Percentiles rank a stretch among this genome's conserved stretches.
Evolutionary conservation across 78 protist species (phyloP).

Genomic region (Dictyostelium firmibasis): DNA sequence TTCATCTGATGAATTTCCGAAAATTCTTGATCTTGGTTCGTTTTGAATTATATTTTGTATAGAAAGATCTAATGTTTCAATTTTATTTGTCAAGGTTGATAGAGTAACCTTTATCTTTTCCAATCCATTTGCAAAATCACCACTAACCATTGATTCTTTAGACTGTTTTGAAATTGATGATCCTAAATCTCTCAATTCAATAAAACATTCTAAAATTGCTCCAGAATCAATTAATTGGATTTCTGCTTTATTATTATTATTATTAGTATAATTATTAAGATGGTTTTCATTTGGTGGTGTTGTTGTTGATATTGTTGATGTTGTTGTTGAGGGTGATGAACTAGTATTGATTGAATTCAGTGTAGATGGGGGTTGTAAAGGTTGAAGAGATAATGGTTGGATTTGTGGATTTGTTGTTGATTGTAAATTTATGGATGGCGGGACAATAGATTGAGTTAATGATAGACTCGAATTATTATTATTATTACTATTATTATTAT

Average conservation of each 20-base stretch:
- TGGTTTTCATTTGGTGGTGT: neutral
- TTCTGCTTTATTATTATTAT: neutral
- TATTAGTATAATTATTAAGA: neutral
- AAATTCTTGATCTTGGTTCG: conserved; percentile 53
- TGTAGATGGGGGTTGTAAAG: neutral
- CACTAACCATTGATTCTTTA: conserved; percentile 62
- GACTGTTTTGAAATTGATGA: conserved; percentile 68
- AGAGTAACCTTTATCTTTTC: conserved; percentile 37
- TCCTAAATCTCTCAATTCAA: conserved; percentile 53
- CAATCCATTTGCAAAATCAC: conserved; percentile 55
- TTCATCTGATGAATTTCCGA: conserved; percentile 51
- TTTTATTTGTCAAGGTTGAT: neutral
- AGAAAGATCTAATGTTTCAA: conserved; percentile 43
- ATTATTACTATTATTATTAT: neutral
- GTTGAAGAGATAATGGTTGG: neutral
- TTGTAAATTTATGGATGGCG: neutral
- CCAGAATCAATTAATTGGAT: conserved; percentile 42
- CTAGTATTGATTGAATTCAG: neutral
- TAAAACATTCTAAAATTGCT: conserved; percentile 49
- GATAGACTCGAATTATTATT: neutral
- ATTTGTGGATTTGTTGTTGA: neutral
- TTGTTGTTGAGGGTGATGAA: neutral
- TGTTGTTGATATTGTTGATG: neutral
- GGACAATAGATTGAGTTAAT: neutral
- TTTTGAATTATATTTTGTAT: conserved; percentile 36